Evolutionary conservation across 2,329 filamentous ascomycete genomes (phyloP).

Genomic region (Emergomyces africanus): DNA sequence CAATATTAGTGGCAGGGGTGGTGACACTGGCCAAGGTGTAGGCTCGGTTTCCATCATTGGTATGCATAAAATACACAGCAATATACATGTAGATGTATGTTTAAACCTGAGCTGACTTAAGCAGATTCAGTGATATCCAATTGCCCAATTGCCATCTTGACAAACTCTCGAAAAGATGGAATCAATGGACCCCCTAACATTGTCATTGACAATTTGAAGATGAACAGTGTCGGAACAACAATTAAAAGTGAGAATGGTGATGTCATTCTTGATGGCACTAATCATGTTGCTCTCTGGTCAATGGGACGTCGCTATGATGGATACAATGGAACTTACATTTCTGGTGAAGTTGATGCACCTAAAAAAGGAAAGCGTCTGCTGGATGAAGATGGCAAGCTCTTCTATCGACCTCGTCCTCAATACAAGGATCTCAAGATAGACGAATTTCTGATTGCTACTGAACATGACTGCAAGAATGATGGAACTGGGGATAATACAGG

Average conservation of each 20-base stretch:
- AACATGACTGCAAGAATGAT: constrained; percentile 2
- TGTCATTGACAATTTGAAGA: constrained; percentile 38
- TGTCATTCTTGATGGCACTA: neutral
- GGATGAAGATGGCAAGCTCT: constrained; percentile 1
- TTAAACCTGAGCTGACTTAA: neutral
- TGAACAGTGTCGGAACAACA: constrained; percentile 33
- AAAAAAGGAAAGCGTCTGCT: neutral
- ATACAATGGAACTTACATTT: neutral
- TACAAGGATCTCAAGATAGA: neutral
- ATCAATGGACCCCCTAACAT: neutral
- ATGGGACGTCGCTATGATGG: constrained; percentile 4
- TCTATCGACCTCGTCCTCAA: constrained; percentile 3
- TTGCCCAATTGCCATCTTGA: constrained; percentile 20
- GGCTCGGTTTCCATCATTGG: constrained; percentile 1
- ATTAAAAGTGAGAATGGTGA: constrained; percentile 13
- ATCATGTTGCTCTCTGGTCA: neutral
- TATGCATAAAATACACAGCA: neutral
- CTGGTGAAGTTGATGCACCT: constrained; percentile 2
- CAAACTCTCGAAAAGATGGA: constrained; percentile 10
- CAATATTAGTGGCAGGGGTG: neutral
- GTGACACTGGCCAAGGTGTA: neutral
- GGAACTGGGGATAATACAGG: constrained; percentile 3
- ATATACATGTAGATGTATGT: neutral
- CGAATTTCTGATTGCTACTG: constrained; percentile 3
- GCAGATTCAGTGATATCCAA: neutral